These are phyloP conservation scores for Caloboletus firmus DNA, from an alignment of 1,284 basidiomycete species.

Conservation along the genomic window DNA sequence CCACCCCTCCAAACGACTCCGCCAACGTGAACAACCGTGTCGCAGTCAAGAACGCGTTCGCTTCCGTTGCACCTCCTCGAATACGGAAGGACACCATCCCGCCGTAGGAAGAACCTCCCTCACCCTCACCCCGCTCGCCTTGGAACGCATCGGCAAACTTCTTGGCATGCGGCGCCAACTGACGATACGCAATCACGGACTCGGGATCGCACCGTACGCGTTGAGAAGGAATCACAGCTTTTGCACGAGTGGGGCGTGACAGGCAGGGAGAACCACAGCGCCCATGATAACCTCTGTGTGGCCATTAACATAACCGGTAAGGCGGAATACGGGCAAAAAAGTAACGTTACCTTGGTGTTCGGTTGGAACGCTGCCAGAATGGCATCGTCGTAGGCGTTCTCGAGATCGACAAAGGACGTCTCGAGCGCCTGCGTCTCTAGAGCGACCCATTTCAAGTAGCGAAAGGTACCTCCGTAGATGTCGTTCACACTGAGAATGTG, in stretches of 20 bases:
- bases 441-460: conserved; percentile 83
- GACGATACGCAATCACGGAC: conserved; percentile 70
- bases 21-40: conserved; percentile 81
- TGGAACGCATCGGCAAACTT: conserved; percentile 58
- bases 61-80: conserved; percentile 51
- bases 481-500: conserved; percentile 90
- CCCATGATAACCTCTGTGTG: conserved; percentile 93
- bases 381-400: conserved; percentile 62
- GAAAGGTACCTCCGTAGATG: conserved; percentile 91
- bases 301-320: conserved; percentile 75
- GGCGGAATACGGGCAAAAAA: neutral
- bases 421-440: conserved; percentile 69
- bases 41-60: conserved; percentile 70
- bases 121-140: conserved; percentile 28
- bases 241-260: conserved; percentile 47
- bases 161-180: conserved; percentile 67
- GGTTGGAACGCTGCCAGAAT: conserved; percentile 64
- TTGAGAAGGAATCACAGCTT: conserved; percentile 90
- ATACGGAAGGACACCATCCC: conserved; percentile 83
- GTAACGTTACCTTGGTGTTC: conserved; percentile 77
- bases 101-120: conserved; percentile 75
- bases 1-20: conserved; percentile 90
- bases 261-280: conserved; percentile 69
- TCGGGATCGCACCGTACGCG: conserved; percentile 85
- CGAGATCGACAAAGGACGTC: conserved; percentile 85